phyloP scores from a whole-genome alignment of 352 stramenopile genomes.

The Pythium brachiatum region DNA sequence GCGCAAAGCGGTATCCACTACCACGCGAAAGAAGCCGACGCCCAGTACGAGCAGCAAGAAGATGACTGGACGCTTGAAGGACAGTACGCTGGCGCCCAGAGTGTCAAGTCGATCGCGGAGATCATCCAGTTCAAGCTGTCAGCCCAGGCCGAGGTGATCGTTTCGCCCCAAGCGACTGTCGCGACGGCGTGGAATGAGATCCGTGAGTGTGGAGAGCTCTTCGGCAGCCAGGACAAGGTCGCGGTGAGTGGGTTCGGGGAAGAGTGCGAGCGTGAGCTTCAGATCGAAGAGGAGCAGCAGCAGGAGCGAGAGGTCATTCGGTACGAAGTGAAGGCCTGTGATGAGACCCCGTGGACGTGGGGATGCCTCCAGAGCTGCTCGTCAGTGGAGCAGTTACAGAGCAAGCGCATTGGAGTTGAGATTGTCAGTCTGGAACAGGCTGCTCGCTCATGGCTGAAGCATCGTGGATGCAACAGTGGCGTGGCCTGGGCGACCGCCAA shows the following conservation, averaged over 20 bases:
- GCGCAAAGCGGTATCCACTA: slow-evolving; percentile 73
- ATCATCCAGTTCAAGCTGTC: slow-evolving; percentile 22
- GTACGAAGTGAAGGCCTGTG: slow-evolving; percentile 6
- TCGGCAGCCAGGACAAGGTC: slow-evolving; percentile 35
- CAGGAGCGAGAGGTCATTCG: slow-evolving; percentile 17
- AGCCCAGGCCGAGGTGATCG: slow-evolving; percentile 3
- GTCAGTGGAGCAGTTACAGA: background rate
- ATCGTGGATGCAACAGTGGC: background rate
- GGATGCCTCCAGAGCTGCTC: background rate
- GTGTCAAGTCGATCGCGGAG: slow-evolving; percentile 28
- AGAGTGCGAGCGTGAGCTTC: background rate
- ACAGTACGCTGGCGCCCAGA: slow-evolving; percentile 34
- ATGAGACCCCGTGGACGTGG: slow-evolving; percentile 32
- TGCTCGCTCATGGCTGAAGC: background rate
- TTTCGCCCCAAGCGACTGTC: background rate
- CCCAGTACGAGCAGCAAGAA: slow-evolving; percentile 28
- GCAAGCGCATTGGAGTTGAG: background rate
- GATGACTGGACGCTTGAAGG: slow-evolving; percentile 51
- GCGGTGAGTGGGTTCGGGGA: slow-evolving; percentile 31
- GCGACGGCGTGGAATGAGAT: slow-evolving; percentile 22
- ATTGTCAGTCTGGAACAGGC: background rate
- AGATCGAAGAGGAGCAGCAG: slow-evolving; percentile 13
- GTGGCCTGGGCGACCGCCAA: slow-evolving; percentile 25
- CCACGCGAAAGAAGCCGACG: slow-evolving; percentile 25
- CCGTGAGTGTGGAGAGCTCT: slow-evolving; percentile 16